Evolutionary conservation across 768 basidiomycete genomes (phyloP).

Genomic region (Epithele typhae): DNA sequence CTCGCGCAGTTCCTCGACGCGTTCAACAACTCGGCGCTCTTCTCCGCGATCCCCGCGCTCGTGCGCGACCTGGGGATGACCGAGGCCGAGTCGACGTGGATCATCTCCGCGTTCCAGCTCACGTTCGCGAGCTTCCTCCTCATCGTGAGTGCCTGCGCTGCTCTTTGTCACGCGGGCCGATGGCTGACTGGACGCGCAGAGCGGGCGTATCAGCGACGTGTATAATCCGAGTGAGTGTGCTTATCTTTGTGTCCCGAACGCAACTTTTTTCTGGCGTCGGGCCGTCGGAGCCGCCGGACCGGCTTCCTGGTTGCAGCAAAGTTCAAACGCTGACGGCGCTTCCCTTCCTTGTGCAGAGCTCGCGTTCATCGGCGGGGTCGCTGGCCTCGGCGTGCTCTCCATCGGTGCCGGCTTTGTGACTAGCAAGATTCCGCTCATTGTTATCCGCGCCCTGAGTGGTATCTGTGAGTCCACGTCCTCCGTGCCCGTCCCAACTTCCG

Average conservation of each 20-base stretch:
- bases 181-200: constrained; percentile 12
- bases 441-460: constrained; percentile 29
- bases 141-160: constrained; percentile 21
- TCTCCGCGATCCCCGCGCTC: constrained; percentile 29
- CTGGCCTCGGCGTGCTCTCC: constrained; percentile 24
- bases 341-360: constrained; percentile 15
- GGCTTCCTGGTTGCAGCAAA: too few species aligned
- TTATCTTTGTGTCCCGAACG: too few species aligned
- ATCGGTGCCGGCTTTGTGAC: constrained; percentile 28
- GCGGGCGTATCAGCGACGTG: constrained; percentile 29
- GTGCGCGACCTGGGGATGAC: constrained; percentile 21
- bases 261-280: too few species aligned
- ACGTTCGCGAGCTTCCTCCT: constrained; percentile 33
- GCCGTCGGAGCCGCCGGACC: too few species aligned
- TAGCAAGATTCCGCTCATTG: constrained; percentile 29
- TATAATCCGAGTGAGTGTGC: constrained; percentile 28
- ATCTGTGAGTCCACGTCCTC: constrained; percentile 25
- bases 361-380: constrained; percentile 25
- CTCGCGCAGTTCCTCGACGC: constrained; percentile 35
- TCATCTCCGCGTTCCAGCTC: constrained; percentile 33
- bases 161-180: neutral
- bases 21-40: constrained; percentile 33
- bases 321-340: neutral
- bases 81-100: constrained; percentile 27
- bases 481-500: too few species aligned